A percentile compares a stretch with the other conserved stretches of the same genome.
These are phyloP conservation scores for Suillus ampliporus DNA, from an alignment of 768 basidiomycete genomes.

Conservation along the genomic window DNA sequence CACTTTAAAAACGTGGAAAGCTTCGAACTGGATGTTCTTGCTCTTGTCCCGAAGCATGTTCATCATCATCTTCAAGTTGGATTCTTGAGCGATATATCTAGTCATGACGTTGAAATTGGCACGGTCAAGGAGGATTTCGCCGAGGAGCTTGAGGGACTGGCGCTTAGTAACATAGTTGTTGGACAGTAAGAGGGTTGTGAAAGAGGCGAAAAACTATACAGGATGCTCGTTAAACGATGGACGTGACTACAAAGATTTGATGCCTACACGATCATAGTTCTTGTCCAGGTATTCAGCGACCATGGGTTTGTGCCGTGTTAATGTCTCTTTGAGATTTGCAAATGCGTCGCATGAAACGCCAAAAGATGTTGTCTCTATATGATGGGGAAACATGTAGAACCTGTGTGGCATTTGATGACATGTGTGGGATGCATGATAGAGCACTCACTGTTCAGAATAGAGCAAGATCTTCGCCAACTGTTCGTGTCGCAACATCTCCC, in stretches of 20 bases:
- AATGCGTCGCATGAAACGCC: constrained; percentile 99
- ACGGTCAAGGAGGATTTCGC: constrained; percentile 96
- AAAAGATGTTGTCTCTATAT: constrained; percentile 97
- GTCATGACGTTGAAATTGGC: constrained; percentile 99
- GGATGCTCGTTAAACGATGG: background rate
- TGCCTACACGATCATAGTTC: constrained; percentile 90
- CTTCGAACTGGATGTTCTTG: constrained; percentile 99
- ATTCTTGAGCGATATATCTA: constrained; percentile 92
- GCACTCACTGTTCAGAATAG: constrained; percentile 88
- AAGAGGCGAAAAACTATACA: constrained; percentile 91
- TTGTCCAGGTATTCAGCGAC: constrained; percentile 96
- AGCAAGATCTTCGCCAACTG: constrained; percentile 87
- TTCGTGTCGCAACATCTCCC: constrained; percentile 96
- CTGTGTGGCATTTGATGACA: constrained; percentile 42
- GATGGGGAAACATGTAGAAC: constrained; percentile 95
- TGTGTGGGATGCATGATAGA: constrained; percentile 5
- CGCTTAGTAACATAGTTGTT: constrained; percentile 99
- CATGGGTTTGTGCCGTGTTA: constrained; percentile 98
- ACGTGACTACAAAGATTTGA: background rate
- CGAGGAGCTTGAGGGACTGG: constrained; percentile 96
- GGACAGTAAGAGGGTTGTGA: constrained; percentile 90
- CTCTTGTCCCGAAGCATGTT: constrained; percentile 97
- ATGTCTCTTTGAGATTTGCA: constrained; percentile 95
- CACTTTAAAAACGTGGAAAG: constrained; percentile 99
- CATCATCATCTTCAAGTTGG: constrained; percentile 99